phyloP scores from a whole-genome alignment of 768 basidiomycete species.

The Hypholoma sublateritium region DNA sequence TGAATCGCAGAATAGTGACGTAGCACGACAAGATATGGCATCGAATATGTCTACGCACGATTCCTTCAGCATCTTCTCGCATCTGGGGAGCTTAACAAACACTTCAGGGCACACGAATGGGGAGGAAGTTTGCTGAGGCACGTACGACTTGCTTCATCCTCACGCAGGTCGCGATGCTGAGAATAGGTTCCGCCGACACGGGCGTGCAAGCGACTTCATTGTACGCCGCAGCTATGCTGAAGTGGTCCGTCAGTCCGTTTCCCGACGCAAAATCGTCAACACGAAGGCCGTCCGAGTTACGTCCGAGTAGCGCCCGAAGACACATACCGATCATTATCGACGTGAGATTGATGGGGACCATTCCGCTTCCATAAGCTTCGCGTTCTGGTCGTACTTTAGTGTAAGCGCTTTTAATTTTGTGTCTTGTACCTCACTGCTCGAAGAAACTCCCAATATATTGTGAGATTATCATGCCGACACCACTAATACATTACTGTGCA shows the following conservation, averaged over 20 bases:
- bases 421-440: slow-evolving; percentile 64
- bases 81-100: slow-evolving; percentile 54
- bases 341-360: slow-evolving; percentile 62
- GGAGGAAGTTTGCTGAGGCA: background rate
- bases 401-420: slow-evolving; percentile 58
- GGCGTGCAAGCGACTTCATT: slow-evolving; percentile 56
- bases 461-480: slow-evolving; percentile 47
- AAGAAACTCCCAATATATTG: slow-evolving; percentile 76
- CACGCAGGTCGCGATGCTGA: slow-evolving; percentile 50
- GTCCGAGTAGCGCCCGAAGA: background rate
- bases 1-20: slow-evolving; percentile 57
- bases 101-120: background rate
- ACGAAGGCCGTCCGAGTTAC: too few species aligned
- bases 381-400: slow-evolving; percentile 75
- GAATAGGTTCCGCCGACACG: slow-evolving; percentile 41
- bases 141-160: slow-evolving; percentile 62
- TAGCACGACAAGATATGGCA: slow-evolving; percentile 61
- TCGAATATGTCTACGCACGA: slow-evolving; percentile 68
- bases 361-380: slow-evolving; percentile 44
- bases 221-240: slow-evolving; percentile 39
- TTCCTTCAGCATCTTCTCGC: slow-evolving; percentile 52
- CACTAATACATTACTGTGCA: too few species aligned
- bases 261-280: slow-evolving; percentile 32
- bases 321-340: slow-evolving; percentile 64
- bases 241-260: slow-evolving; percentile 62